phyloP scores from a whole-genome alignment of 169 alveolate species.

The Plasmodium gonderi region DNA sequence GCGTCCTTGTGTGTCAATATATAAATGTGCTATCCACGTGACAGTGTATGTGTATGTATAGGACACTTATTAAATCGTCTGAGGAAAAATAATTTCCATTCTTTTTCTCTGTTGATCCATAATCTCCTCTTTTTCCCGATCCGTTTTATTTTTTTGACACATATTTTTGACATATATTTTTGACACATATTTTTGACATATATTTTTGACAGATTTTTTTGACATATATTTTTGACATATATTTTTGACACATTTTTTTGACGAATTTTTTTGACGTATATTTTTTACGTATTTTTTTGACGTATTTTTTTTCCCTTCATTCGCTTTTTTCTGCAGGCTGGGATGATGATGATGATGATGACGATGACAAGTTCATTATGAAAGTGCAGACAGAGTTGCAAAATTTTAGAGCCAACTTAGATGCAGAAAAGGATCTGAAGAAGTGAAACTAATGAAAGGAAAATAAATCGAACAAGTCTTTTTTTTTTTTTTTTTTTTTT shows the following conservation, averaged over 20 bases:
- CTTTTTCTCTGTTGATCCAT: too few relatives aligned
- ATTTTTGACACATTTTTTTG: not conserved
- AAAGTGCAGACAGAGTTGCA: constrained; percentile 67
- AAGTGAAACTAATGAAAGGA: constrained; percentile 23
- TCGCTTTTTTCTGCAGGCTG: not conserved
- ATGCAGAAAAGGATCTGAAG: constrained; percentile 53
- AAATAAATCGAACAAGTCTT: not conserved
- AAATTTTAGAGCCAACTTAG: constrained; percentile 54
- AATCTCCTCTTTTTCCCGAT: too few relatives aligned
- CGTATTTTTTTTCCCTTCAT: not conserved
- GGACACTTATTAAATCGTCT: too few relatives aligned
- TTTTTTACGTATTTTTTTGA: not conserved
- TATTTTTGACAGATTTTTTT: too few relatives aligned
- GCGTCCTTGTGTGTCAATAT: too few relatives aligned
- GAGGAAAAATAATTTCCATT: too few relatives aligned
- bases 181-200: too few relatives aligned
- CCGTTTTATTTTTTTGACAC: too few relatives aligned
- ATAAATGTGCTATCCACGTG: too few relatives aligned
- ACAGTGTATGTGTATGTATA: not conserved
- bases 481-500: not conserved
- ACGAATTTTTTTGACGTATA: not conserved
- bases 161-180: too few relatives aligned
- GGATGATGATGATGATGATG: constrained; percentile 76
- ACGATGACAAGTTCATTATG: constrained; percentile 50
- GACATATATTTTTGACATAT: not conserved